Percentiles rank a stretch among this genome's conserved stretches.
Conservation (phyloP, 2,329 filamentous ascomycete genomes). For the Blumeria graminis region DNA sequence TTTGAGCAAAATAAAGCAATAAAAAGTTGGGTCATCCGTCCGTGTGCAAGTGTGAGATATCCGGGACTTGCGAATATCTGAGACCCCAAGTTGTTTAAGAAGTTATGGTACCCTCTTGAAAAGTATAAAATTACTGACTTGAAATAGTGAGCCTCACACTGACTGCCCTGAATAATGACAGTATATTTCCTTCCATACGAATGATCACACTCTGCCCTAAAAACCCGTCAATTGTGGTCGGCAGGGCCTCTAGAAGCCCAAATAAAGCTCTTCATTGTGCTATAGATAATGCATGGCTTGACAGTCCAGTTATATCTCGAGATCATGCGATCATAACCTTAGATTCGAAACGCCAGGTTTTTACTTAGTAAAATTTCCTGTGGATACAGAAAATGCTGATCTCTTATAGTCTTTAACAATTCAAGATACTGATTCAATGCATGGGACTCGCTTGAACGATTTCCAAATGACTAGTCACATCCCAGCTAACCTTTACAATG, state of each 20-base stretch:
- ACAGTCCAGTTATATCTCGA: slow-evolving; percentile 48
- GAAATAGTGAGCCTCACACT: too few relatives aligned
- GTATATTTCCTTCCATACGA: slow-evolving; percentile 7
- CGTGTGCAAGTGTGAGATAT: too few relatives aligned
- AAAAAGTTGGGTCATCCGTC: too few relatives aligned
- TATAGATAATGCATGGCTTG: slow-evolving; percentile 38
- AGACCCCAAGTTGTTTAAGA: too few relatives aligned
- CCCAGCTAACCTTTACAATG: slow-evolving; percentile 14
- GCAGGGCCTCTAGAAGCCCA: slow-evolving; percentile 22
- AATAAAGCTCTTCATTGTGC: slow-evolving; percentile 21
- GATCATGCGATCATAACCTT: slow-evolving; percentile 33
- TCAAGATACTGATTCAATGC: slow-evolving; percentile 32
- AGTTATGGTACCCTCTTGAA: too few relatives aligned
- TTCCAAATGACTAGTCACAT: slow-evolving; percentile 16
- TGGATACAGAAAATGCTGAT: slow-evolving; percentile 6
- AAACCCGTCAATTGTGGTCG: slow-evolving; percentile 13
- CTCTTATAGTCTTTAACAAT: slow-evolving; percentile 20
- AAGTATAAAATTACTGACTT: too few relatives aligned
- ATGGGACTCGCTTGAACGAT: slow-evolving; percentile 33
- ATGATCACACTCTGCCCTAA: slow-evolving; percentile 8
- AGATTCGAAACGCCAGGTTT: slow-evolving; percentile 22
- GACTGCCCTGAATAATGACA: slow-evolving; percentile 1
- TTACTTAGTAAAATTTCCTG: slow-evolving; percentile 4
- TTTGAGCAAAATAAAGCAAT: too few relatives aligned
- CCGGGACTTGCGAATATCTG: too few relatives aligned